Evolutionary conservation across 208 protist species (phyloP).

Genomic region (Leishmania lainsoni): DNA sequence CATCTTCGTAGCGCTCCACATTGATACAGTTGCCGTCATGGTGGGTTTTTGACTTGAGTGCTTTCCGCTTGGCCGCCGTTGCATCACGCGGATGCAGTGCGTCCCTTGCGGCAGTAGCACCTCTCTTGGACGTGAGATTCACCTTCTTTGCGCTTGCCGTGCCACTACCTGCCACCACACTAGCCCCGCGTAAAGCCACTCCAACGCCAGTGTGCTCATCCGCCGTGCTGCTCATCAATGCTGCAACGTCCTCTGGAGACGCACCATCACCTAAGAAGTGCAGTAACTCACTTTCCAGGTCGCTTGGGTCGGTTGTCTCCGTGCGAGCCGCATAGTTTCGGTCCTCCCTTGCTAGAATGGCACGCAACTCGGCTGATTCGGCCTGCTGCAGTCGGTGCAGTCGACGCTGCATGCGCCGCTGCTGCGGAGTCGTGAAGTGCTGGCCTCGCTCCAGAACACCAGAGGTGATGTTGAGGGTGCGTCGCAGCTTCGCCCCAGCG

Average conservation of each 20-base stretch:
- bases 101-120: neutral
- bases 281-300: conserved; percentile 46
- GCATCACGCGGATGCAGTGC: neutral
- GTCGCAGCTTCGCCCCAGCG: conserved; percentile 30
- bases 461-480: conserved; percentile 13
- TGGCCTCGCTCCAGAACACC: conserved; percentile 14
- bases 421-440: conserved; percentile 27
- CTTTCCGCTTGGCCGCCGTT: neutral
- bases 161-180: neutral
- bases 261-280: conserved; percentile 60
- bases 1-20: neutral
- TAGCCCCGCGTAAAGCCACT: neutral
- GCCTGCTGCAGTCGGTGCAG: conserved; percentile 29
- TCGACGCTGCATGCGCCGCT: conserved; percentile 28
- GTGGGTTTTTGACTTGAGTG: neutral
- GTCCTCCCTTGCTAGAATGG: conserved; percentile 17
- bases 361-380: conserved; percentile 18
- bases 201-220: neutral
- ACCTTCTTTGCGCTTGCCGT: neutral
- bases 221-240: conserved; percentile 16
- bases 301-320: conserved; percentile 5
- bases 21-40: neutral
- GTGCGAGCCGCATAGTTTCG: neutral
- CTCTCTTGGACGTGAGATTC: neutral
- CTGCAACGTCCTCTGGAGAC: conserved; percentile 17